Evolutionary conservation across 768 basidiomycete genomes (phyloP), one percentile per base, ranked within the genome.

Genomic region (Psilocybe cubensis): DNA sequence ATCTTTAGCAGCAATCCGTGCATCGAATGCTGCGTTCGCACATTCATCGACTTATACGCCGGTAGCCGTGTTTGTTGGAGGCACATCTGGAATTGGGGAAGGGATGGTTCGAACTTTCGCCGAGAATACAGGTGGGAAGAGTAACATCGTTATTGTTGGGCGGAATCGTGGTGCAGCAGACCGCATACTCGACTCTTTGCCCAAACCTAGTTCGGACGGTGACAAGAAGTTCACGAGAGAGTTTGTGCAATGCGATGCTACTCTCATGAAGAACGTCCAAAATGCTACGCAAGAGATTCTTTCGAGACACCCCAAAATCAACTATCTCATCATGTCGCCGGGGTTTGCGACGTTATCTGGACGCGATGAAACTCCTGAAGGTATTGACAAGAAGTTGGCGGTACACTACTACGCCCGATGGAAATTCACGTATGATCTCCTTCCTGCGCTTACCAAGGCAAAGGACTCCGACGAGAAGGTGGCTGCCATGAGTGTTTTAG

Each of bases 221-320:
- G 52, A 57, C 28, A 62, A 44, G 40, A 62, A 51, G 11, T 24
- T 55, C 29, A 64, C 56, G 18, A 76, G 78, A 67, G 79, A 82
- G 59, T 84, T 84, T 64, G 72, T 84, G n/a, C 65, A 76, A 57
- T 82, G 83, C 71, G 84, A 85, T 44, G 77, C 73, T 5, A 72
- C 77, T n/a, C 66, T 79, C 29, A 83, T 86, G 76, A 72, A 74
- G 67, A 82, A 83, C 59, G 77, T 84, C 2, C 71, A 75, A n/a
- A 52, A 61, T 2, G 63, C 72, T 4, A 60, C 74, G 4, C 53
- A 62, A 44, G 65, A 69, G 4, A 69, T 79, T 21, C 67, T 61
- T 14, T 54, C 58, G 1, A 69, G 70, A 4, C 56, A 79, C 8
- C 71, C 75, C 0, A 83, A 79, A 65, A 65, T 85, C 65, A 85